Base-by-base conservation (phyloP, 2,329 filamentous ascomycete species). In the Talaromyces pinophilus region DNA sequence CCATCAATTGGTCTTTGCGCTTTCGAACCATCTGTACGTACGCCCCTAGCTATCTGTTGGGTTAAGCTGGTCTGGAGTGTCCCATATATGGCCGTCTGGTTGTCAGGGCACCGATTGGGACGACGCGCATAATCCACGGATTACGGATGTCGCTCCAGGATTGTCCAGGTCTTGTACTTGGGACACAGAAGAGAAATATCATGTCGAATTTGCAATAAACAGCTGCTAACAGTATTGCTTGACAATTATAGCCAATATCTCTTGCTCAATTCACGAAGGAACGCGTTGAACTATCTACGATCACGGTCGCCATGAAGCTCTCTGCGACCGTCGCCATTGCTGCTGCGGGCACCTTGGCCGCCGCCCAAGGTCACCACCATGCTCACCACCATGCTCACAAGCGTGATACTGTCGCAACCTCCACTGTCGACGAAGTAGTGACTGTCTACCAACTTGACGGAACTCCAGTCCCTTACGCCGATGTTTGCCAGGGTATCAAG, bases 391-490 rank as follows among this genome's bases (percentile, higher is more conserved):
- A 80, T 71, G 77, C 78, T 69, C 75, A 78, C 64, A 70, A 69
- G 61, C 81, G 80, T 69, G 74, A 80, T 42, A 80, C 82, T 22
- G 79, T 83, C 63, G 65, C 65, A 11, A 85, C 87, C 63, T 83
- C 85, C 64, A 84, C 88, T 61, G 81, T 85, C 48, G 86, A 84
- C 50, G 84, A 88, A 38, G 88, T 87, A 62, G 85, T 88, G 71
- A 87, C 89, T 65, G 85, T 90, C 65, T 97, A 93, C 80, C 84
- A 90, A 75, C 82, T 93, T 63, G 86, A 90, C 68, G 90, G 89
- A 68, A 72, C 88, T 73, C 69, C 81, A 40, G 84, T 96, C 71
- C 82, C 83, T 63, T 63, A 69, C 28, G 79, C 85, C 0, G 85
- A 92, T 67, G 92, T 92, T 63, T 85, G 90, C 80, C 76, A 86